These are phyloP conservation scores for Cryphonectria nitschkei DNA, from an alignment of 2,329 filamentous ascomycete genomes.

Conservation along the genomic window DNA sequence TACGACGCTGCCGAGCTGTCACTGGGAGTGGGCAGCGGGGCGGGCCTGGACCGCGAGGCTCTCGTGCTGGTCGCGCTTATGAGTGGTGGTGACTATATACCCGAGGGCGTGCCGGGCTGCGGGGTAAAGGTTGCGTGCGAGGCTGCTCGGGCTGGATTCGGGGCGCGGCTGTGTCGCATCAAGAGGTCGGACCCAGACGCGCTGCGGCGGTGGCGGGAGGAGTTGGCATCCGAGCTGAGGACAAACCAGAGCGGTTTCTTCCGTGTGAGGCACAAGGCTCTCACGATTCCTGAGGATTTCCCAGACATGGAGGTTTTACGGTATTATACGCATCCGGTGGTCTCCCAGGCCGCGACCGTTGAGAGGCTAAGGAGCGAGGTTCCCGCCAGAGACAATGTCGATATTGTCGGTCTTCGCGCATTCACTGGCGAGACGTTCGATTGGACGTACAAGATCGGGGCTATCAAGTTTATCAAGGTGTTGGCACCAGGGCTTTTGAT, in stretches of 20 bases:
- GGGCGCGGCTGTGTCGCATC: conserved; percentile 71
- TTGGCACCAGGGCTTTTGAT: conserved; percentile 77
- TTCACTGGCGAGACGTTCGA: conserved; percentile 83
- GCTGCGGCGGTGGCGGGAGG: conserved; percentile 71
- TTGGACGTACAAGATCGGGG: conserved; percentile 79
- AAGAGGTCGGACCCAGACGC: conserved; percentile 61
- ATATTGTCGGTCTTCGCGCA: conserved; percentile 68
- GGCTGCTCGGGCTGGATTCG: conserved; percentile 87
- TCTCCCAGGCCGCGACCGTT: conserved; percentile 67
- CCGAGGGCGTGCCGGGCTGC: conserved; percentile 84
- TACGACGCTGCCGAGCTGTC: conserved; percentile 67
- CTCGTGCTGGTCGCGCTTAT: conserved; percentile 95
- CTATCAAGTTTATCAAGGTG: conserved; percentile 81
- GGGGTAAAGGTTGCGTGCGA: conserved; percentile 88
- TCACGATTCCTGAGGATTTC: conserved; percentile 79
- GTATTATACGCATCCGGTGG: conserved; percentile 86
- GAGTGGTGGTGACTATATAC: conserved; percentile 93
- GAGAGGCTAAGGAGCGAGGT: conserved; percentile 56
- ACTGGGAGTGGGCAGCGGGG: conserved; percentile 39
- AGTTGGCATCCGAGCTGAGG: conserved; percentile 73
- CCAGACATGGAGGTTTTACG: conserved; percentile 78
- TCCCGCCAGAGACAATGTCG: conserved; percentile 65
- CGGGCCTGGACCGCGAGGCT: conserved; percentile 77
- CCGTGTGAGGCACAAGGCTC: conserved; percentile 70
- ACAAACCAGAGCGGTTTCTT: conserved; percentile 87